Evolutionary conservation across 2,329 filamentous ascomycete genomes (phyloP).

Genomic region (Plectosphaerella cucumerina): DNA sequence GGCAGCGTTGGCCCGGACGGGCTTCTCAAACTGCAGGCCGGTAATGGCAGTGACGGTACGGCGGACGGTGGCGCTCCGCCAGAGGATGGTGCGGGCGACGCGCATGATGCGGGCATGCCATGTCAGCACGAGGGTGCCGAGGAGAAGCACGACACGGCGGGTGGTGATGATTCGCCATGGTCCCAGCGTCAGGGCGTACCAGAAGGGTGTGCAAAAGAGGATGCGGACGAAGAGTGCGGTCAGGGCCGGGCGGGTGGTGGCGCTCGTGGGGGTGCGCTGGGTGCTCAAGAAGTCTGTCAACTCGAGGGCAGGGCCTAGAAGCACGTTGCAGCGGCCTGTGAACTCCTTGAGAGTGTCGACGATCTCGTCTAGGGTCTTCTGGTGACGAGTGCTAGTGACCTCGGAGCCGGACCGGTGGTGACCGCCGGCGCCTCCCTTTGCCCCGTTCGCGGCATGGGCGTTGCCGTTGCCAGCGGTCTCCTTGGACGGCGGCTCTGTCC

Average conservation of each 20-base stretch:
- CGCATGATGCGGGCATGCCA: slow-evolving; percentile 89
- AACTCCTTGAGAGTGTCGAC: slow-evolving; percentile 89
- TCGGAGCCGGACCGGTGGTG: slow-evolving; percentile 51
- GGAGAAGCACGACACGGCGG: slow-evolving; percentile 73
- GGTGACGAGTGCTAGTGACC: slow-evolving; percentile 64
- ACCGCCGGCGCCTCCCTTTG: slow-evolving; percentile 12
- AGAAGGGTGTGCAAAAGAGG: slow-evolving; percentile 80
- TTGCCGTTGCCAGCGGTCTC: slow-evolving; percentile 8
- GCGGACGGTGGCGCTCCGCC: slow-evolving; percentile 78
- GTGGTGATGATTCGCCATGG: slow-evolving; percentile 84
- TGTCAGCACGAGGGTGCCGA: slow-evolving; percentile 82
- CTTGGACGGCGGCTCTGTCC: slow-evolving; percentile 46
- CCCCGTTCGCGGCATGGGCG: slow-evolving; percentile 4
- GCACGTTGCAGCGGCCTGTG: slow-evolving; percentile 84
- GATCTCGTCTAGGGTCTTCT: slow-evolving; percentile 96
- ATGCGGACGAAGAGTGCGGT: slow-evolving; percentile 88
- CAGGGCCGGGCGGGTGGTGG: slow-evolving; percentile 84
- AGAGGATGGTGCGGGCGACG: slow-evolving; percentile 81
- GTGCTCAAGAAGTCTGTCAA: slow-evolving; percentile 93
- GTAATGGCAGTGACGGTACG: slow-evolving; percentile 68
- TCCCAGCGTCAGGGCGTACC: slow-evolving; percentile 77
- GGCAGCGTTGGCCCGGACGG: slow-evolving; percentile 24
- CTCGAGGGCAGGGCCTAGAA: slow-evolving; percentile 82
- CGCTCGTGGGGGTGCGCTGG: slow-evolving; percentile 83
- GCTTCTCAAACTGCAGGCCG: slow-evolving; percentile 67